A percentile compares a stretch with the other conserved stretches of the same genome.
phyloP scores from a whole-genome alignment of 768 basidiomycete species.

The Trametes villosa region DNA sequence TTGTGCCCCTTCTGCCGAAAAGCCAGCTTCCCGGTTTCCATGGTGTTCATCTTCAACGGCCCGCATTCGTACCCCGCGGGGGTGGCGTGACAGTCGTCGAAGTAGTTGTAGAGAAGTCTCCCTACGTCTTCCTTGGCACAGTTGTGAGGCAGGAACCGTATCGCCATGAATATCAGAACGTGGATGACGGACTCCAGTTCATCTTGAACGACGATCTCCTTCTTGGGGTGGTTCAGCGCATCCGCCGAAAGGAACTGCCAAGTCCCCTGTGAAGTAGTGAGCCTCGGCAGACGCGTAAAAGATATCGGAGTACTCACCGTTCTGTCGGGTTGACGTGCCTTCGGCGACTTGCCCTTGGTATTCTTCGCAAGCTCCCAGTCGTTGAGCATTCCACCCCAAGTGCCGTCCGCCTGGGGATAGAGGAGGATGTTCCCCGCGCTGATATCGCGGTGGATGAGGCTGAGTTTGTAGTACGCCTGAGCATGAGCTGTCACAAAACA shows the following conservation, averaged over 20 bases:
- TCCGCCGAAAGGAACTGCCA: slow-evolving; percentile 2
- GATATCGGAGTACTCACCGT: neutral
- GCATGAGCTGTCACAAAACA: neutral
- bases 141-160: slow-evolving; percentile 3
- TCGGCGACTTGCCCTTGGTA: neutral
- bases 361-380: slow-evolving; percentile 18
- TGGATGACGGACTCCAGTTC: slow-evolving; percentile 5
- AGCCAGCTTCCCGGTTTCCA: neutral
- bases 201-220: neutral
- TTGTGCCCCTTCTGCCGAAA: neutral
- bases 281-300: neutral
- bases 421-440: slow-evolving; percentile 14
- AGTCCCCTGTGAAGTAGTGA: slow-evolving; percentile 1
- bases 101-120: neutral
- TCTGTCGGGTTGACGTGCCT: neutral
- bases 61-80: neutral
- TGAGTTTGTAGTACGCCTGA: neutral
- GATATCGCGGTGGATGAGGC: slow-evolving; percentile 14
- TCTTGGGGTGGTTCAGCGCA: neutral
- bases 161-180: neutral
- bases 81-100: neutral
- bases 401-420: neutral
- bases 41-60: neutral
- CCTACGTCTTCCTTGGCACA: neutral
- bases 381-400: neutral